Evolutionary conservation across 1,139 yeast genomes (phyloP).

Genomic region (Candida sojae): DNA sequence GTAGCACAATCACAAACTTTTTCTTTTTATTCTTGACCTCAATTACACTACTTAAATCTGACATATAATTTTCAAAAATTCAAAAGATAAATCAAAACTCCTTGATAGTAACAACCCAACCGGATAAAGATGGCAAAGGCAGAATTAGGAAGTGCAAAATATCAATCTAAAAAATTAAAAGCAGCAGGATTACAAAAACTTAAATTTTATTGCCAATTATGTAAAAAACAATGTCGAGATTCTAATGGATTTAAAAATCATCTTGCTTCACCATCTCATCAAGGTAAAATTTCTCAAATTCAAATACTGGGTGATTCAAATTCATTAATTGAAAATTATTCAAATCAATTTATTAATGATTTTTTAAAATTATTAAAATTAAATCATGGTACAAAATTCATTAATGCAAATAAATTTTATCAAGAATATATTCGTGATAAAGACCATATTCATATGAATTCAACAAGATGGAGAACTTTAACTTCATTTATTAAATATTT

Average conservation of each 20-base stretch:
- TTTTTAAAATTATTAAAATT: conserved; percentile 64
- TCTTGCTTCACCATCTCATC: conserved; percentile 73
- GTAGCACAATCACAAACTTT: no score
- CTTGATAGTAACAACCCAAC: not conserved
- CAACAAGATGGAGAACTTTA: conserved; percentile 78
- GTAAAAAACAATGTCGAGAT: conserved; percentile 92
- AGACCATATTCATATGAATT: conserved; percentile 86
- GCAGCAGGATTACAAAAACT: conserved; percentile 84
- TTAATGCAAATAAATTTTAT: conserved; percentile 83
- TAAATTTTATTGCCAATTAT: conserved; percentile 86
- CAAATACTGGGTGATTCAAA: conserved; percentile 40
- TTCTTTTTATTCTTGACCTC: no score
- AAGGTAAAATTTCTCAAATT: conserved; percentile 48
- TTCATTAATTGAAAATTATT: conserved; percentile 57
- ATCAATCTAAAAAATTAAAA: conserved; percentile 74
- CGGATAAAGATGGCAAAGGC: conserved; percentile 37
- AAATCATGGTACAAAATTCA: conserved; percentile 78
- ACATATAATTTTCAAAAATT: no score
- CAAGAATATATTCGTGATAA: conserved; percentile 77
- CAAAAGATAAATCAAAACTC: not conserved
- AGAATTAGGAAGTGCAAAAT: conserved; percentile 82
- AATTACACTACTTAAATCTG: no score
- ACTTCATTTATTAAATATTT: conserved; percentile 70
- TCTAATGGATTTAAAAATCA: conserved; percentile 95
- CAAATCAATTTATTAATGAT: conserved; percentile 59